phyloP scores from a whole-genome alignment of 2,329 filamentous ascomycete species.

The Cadophora gregata region DNA sequence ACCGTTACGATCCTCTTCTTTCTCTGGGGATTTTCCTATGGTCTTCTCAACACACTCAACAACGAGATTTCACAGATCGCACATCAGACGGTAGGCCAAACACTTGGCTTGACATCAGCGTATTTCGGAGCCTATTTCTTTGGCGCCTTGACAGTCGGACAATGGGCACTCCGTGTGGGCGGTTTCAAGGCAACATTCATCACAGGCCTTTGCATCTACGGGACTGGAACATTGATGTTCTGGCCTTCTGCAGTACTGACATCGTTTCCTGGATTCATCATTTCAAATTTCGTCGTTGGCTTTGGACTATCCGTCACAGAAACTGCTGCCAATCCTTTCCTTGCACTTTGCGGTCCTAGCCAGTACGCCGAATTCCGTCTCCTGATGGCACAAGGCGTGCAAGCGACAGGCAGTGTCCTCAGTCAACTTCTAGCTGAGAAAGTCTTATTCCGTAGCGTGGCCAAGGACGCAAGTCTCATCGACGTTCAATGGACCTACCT shows the following conservation, averaged over 20 bases:
- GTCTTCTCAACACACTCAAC: conserved; percentile 83
- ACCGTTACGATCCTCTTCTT: conserved; percentile 84
- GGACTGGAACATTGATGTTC: conserved; percentile 80
- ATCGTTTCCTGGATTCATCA: conserved; percentile 80
- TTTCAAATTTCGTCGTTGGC: conserved; percentile 75
- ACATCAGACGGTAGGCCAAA: conserved; percentile 63
- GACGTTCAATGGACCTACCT: conserved; percentile 87
- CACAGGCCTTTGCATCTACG: conserved; percentile 75
- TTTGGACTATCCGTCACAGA: conserved; percentile 79
- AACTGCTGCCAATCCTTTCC: conserved; percentile 79
- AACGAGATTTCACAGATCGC: conserved; percentile 67
- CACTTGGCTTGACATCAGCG: conserved; percentile 69
- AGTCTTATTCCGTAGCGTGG: conserved; percentile 71
- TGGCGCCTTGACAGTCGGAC: conserved; percentile 72
- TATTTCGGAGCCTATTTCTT: conserved; percentile 78
- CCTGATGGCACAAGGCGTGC: conserved; percentile 76
- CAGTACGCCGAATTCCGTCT: conserved; percentile 77
- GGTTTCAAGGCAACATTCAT: conserved; percentile 86
- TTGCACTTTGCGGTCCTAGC: conserved; percentile 73
- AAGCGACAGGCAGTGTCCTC: conserved; percentile 76
- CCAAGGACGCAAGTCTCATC: conserved; percentile 60
- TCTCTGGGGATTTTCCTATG: conserved; percentile 90
- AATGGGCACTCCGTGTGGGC: conserved; percentile 70
- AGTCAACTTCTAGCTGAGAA: conserved; percentile 75
- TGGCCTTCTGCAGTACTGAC: conserved; percentile 80